These are phyloP conservation scores for Penicillium verrucosum DNA, from an alignment of 2,329 filamentous ascomycete genomes.

Conservation along the genomic window DNA sequence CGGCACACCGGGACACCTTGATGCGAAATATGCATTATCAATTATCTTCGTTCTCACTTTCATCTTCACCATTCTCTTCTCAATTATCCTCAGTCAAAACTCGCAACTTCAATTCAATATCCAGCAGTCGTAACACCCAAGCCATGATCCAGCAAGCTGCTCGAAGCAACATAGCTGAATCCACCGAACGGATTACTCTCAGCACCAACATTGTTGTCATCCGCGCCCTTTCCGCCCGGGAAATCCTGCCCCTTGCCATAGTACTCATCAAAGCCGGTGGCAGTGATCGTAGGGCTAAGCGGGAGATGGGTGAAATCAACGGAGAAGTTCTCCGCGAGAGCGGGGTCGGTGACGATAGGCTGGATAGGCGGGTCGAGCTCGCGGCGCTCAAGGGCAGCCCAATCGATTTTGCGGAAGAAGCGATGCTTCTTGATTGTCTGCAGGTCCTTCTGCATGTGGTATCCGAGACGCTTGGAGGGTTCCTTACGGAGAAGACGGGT, in stretches of 20 bases:
- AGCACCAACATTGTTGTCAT: constrained; percentile 11
- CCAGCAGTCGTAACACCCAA: constrained; percentile 29
- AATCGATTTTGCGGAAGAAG: constrained; percentile 97
- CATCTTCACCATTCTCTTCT: background rate
- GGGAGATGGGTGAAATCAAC: constrained; percentile 85
- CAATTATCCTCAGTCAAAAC: background rate
- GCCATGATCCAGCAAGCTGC: constrained; percentile 45
- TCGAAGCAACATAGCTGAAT: constrained; percentile 50
- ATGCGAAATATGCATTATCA: background rate
- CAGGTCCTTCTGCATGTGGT: constrained; percentile 85
- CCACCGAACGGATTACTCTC: constrained; percentile 47
- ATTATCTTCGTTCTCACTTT: background rate
- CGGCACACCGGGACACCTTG: background rate
- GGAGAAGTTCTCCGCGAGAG: constrained; percentile 93
- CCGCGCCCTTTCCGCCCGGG: constrained; percentile 12
- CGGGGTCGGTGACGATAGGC: constrained; percentile 91
- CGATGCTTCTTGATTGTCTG: constrained; percentile 82
- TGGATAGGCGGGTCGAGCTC: constrained; percentile 86
- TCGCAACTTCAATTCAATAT: constrained; percentile 11
- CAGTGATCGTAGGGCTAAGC: constrained; percentile 65
- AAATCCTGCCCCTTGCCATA: constrained; percentile 21
- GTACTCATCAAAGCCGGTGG: constrained; percentile 28
- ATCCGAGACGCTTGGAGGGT: constrained; percentile 81
- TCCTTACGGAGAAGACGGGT: constrained; percentile 89
- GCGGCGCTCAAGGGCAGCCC: constrained; percentile 77